These are phyloP conservation scores for Rubia tinctorum DNA, from an alignment of 305 asterid genomes.

Conservation along the genomic window DNA sequence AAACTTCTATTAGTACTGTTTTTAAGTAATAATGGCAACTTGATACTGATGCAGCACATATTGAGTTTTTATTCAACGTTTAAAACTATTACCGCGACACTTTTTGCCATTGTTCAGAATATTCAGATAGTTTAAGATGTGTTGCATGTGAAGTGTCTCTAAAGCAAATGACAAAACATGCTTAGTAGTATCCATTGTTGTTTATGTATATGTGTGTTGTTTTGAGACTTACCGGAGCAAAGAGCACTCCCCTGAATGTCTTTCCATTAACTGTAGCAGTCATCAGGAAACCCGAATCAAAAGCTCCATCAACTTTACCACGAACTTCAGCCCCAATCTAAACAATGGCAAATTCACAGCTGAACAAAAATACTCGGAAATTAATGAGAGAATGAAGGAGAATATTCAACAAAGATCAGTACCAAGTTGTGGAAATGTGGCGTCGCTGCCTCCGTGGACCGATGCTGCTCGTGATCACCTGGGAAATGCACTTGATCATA, in stretches of 20 bases:
- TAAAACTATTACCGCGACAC: neutral
- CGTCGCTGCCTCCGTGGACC: constrained; percentile 29
- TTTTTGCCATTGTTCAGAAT: too few species aligned
- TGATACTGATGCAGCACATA: neutral
- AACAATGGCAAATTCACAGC: neutral
- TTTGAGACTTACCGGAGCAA: constrained; percentile 61
- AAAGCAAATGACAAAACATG: too few species aligned
- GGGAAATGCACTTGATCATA: constrained; percentile 25
- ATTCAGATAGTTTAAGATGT: neutral
- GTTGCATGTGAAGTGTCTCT: neutral
- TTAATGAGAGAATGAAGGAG: neutral
- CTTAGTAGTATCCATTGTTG: too few species aligned
- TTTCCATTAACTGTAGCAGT: constrained; percentile 91
- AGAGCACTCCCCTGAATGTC: constrained; percentile 75
- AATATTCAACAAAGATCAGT: neutral
- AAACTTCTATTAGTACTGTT: too few species aligned
- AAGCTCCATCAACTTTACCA: constrained; percentile 84
- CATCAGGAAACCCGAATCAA: constrained; percentile 93
- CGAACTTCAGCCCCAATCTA: constrained; percentile 92
- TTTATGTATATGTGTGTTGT: neutral
- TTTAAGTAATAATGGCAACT: too few species aligned
- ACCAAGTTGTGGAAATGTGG: constrained; percentile 47
- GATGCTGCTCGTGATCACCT: constrained; percentile 21
- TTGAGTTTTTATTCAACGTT: neutral
- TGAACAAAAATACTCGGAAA: neutral